A percentile compares a stretch with the other conserved stretches of the same genome.
phyloP scores from a whole-genome alignment of 495 filamentous ascomycete genomes.

The Oidiodendron maius region DNA sequence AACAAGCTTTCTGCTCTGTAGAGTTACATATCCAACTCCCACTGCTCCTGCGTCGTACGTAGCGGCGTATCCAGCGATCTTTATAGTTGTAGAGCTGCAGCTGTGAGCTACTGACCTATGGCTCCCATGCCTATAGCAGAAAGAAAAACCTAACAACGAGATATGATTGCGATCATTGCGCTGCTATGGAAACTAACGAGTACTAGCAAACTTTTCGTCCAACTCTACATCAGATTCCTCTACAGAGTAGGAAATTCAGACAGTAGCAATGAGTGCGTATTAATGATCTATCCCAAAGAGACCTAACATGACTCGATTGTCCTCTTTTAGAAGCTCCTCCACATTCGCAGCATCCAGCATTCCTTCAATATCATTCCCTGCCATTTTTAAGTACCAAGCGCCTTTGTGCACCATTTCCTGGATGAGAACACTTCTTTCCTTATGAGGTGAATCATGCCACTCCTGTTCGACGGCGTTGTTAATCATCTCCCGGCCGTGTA shows the following conservation, averaged over 20 bases:
- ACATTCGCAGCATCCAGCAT: conserved; percentile 1
- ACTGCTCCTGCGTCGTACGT: background rate
- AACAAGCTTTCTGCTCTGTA: background rate
- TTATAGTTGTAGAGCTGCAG: background rate
- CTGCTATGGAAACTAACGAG: no score
- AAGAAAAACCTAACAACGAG: background rate
- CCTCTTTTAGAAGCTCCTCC: background rate
- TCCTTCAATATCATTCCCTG: background rate
- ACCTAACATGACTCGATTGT: background rate
- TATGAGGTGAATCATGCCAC: background rate
- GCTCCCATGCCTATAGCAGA: background rate
- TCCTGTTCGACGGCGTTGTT: conserved; percentile 1
- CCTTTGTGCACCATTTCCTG: background rate
- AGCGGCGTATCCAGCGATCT: background rate
- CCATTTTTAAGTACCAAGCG: conserved; percentile 1
- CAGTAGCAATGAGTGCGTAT: no score
- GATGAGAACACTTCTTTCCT: background rate
- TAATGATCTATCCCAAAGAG: background rate
- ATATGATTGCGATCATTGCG: background rate
- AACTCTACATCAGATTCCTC: no score
- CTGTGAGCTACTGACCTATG: background rate
- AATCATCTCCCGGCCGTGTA: conserved; percentile 1
- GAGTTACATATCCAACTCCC: background rate
- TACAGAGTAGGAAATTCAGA: no score
- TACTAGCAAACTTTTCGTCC: no score